A percentile compares a stretch with the other conserved stretches of the same genome.
Evolutionary conservation across 2,329 filamentous ascomycete genomes (phyloP).

Genomic region (Penicillium sp.): DNA sequence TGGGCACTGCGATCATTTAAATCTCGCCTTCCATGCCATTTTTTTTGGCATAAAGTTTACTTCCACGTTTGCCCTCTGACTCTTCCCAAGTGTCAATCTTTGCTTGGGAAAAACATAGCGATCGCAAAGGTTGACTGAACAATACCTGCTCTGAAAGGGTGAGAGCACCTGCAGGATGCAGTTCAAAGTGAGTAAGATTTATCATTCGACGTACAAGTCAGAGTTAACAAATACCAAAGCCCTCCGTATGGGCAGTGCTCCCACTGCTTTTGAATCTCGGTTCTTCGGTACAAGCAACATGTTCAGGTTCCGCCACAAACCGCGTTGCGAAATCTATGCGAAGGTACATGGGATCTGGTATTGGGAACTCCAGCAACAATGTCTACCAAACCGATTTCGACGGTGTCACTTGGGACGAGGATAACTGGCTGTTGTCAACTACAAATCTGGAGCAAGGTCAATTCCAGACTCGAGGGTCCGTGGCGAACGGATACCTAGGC

Average conservation of each 20-base stretch:
- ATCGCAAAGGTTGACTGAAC: neutral
- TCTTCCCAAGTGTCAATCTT: neutral
- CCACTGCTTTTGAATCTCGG: constrained; percentile 16
- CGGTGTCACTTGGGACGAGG: constrained; percentile 60
- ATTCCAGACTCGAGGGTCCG: constrained; percentile 61
- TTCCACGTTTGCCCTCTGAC: neutral
- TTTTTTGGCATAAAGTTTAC: neutral
- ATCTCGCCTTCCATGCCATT: neutral
- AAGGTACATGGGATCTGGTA: constrained; percentile 15
- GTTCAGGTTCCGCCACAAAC: constrained; percentile 3
- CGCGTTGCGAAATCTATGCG: constrained; percentile 23
- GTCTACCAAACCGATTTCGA: constrained; percentile 53
- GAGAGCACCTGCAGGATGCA: constrained; percentile 17
- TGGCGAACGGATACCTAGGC: constrained; percentile 66
- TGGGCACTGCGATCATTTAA: neutral
- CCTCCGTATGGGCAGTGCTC: constrained; percentile 8
- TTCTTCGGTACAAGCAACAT: constrained; percentile 3
- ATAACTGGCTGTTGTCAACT: constrained; percentile 58
- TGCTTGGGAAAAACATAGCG: neutral
- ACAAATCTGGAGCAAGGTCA: constrained; percentile 57
- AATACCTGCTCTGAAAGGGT: neutral
- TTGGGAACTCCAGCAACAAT: constrained; percentile 17
- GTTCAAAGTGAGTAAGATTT: constrained; percentile 14
- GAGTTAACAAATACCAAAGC: neutral
- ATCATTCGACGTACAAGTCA: neutral